Percentiles rank a stretch among this genome's conserved stretches.
phyloP scores from a whole-genome alignment of 2,329 filamentous ascomycete genomes.

The Bipolaris gigantea region DNA sequence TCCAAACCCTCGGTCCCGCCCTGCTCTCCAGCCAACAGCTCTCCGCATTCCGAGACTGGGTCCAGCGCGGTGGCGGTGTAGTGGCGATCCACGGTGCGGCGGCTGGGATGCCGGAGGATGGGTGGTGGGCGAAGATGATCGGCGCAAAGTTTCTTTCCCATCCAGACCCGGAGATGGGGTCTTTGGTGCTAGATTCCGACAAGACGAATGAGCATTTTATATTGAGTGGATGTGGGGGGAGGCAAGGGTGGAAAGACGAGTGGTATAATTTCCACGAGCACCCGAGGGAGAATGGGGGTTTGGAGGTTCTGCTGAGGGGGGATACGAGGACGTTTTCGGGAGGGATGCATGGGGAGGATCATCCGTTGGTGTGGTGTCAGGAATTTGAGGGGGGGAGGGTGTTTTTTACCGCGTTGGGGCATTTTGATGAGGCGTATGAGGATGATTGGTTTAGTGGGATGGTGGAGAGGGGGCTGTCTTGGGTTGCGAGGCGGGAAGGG shows the following conservation, averaged over 20 bases:
- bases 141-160: conserved; percentile 35
- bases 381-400: conserved; percentile 33
- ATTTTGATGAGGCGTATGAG: conserved; percentile 33
- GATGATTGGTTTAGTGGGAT: conserved; percentile 27
- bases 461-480: conserved; percentile 25
- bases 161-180: conserved; percentile 24
- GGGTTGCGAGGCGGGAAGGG: conserved; percentile 15
- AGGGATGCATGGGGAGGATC: conserved; percentile 29
- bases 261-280: conserved; percentile 37
- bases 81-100: conserved; percentile 33
- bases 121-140: conserved; percentile 28
- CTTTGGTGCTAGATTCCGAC: conserved; percentile 14
- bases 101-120: conserved; percentile 25
- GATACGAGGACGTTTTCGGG: conserved; percentile 26
- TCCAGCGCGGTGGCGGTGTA: conserved; percentile 26
- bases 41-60: conserved; percentile 18
- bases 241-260: conserved; percentile 28
- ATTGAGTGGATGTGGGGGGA: background rate
- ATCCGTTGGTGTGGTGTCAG: conserved; percentile 37
- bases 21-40: conserved; percentile 18
- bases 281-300: conserved; percentile 24
- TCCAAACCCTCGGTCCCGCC: conserved; percentile 20
- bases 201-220: conserved; percentile 10
- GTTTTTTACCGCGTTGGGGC: conserved; percentile 29
- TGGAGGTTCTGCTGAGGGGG: conserved; percentile 24